These are phyloP conservation scores for Primulina tabacum DNA, from an alignment of 257 asterid genomes.

Conservation along the genomic window DNA sequence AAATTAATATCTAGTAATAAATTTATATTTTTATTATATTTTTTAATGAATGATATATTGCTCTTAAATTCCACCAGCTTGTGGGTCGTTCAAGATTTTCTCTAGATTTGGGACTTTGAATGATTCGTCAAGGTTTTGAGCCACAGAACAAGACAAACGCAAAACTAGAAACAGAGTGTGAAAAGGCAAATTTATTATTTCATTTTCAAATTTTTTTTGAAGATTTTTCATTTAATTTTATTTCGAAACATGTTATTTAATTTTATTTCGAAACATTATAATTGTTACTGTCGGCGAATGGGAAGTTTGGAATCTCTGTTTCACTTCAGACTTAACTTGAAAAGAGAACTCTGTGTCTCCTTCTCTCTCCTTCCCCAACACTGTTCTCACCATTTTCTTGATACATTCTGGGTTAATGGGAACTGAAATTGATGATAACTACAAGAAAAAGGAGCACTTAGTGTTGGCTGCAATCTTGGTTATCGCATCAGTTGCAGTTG, in stretches of 20 bases:
- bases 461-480: slow-evolving; percentile 48
- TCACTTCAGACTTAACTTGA: slow-evolving; percentile 24
- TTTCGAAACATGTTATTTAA: no score
- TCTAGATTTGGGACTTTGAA: background rate
- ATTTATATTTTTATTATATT: no score
- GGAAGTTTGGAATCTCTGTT: slow-evolving; percentile 1
- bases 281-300: background rate
- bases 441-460: slow-evolving; percentile 54
- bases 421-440: slow-evolving; percentile 42
- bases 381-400: background rate
- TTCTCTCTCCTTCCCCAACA: slow-evolving; percentile 11
- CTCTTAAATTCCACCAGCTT: background rate
- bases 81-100: background rate
- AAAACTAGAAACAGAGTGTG: slow-evolving; percentile 20
- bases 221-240: no score
- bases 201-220: no score
- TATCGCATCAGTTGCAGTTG: slow-evolving; percentile 59
- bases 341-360: background rate
- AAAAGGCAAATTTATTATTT: background rate
- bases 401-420: slow-evolving; percentile 38
- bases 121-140: background rate
- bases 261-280: no score
- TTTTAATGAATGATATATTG: no score
- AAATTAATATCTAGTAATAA: no score
- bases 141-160: slow-evolving; percentile 36